Evolutionary conservation across 2,329 filamentous ascomycete species (phyloP).

Genomic region (Fusarium sp.): DNA sequence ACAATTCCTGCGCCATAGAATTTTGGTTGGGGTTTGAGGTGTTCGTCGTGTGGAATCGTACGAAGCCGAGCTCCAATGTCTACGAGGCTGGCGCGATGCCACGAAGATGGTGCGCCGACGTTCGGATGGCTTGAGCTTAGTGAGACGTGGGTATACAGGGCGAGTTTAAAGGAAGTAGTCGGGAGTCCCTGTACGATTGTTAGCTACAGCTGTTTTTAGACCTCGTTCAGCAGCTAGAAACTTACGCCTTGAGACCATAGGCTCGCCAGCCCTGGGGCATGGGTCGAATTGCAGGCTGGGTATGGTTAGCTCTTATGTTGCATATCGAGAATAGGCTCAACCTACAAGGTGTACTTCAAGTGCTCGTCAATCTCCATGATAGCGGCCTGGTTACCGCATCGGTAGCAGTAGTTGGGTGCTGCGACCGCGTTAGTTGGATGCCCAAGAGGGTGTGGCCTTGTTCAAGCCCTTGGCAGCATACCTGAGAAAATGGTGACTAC

Average conservation of each 20-base stretch:
- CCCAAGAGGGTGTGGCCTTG: background rate
- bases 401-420: slow-evolving; percentile 96
- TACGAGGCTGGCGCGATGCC: slow-evolving; percentile 30
- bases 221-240: slow-evolving; percentile 19
- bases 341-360: slow-evolving; percentile 99
- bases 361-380: slow-evolving; percentile 99
- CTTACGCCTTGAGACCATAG: slow-evolving; percentile 95
- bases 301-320: slow-evolving; percentile 42
- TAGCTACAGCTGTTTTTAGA: slow-evolving; percentile 9
- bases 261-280: slow-evolving; percentile 95
- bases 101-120: slow-evolving; percentile 27
- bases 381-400: slow-evolving; percentile 98
- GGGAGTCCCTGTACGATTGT: slow-evolving; percentile 72
- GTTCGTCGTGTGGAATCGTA: slow-evolving; percentile 45
- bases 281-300: slow-evolving; percentile 97
- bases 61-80: slow-evolving; percentile 43
- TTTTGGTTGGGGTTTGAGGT: slow-evolving; percentile 30
- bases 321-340: slow-evolving; percentile 43
- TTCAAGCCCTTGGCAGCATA: slow-evolving; percentile 52
- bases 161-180: slow-evolving; percentile 93
- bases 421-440: slow-evolving; percentile 20
- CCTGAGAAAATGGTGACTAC: slow-evolving; percentile 99
- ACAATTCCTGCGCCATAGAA: slow-evolving; percentile 35
- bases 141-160: slow-evolving; percentile 44
- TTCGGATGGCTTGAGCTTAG: slow-evolving; percentile 38